phyloP scores from a whole-genome alignment of 2,329 filamentous ascomycete genomes.

The Botrytis pseudocinerea region DNA sequence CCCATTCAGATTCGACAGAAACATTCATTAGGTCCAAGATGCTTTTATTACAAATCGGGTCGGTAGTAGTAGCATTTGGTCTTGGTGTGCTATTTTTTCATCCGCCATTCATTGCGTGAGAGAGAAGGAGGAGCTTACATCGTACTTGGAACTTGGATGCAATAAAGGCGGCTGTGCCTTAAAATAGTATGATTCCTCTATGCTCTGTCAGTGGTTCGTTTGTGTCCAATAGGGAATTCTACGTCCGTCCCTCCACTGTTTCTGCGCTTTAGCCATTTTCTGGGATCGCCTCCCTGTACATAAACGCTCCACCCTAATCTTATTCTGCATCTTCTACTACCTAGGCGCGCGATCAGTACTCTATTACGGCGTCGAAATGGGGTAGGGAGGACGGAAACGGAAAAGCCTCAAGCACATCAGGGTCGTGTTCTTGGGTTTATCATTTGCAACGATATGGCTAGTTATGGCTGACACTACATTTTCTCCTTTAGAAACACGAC shows the following conservation, averaged over 20 bases:
- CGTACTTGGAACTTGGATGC: background rate
- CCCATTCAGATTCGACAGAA: background rate
- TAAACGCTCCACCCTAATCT: conserved; percentile 21
- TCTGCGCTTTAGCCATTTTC: conserved; percentile 15
- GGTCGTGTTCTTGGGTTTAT: background rate
- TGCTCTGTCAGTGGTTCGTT: conserved; percentile 7
- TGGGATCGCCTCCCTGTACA: conserved; percentile 16
- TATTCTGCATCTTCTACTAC: conserved; percentile 12
- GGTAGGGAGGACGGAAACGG: conserved; percentile 7
- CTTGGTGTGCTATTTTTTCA: background rate
- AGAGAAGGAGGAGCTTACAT: background rate
- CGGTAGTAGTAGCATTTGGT: too few species aligned
- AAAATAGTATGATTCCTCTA: conserved; percentile 14
- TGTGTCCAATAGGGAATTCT: background rate
- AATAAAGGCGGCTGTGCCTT: conserved; percentile 5
- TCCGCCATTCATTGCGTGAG: background rate
- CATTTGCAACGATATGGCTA: background rate
- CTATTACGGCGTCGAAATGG: conserved; percentile 5
- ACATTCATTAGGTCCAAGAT: background rate
- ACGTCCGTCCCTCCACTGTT: conserved; percentile 1
- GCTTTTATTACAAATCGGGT: background rate
- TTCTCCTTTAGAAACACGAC: conserved; percentile 14
- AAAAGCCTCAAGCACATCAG: conserved; percentile 3
- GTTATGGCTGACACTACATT: conserved; percentile 10
- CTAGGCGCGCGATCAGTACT: conserved; percentile 18